A percentile compares a stretch with the other conserved stretches of the same genome.
These are phyloP conservation scores for Diversispora eburnea DNA, from an alignment of 192 early-diverging fungal species.

Conservation along the genomic window DNA sequence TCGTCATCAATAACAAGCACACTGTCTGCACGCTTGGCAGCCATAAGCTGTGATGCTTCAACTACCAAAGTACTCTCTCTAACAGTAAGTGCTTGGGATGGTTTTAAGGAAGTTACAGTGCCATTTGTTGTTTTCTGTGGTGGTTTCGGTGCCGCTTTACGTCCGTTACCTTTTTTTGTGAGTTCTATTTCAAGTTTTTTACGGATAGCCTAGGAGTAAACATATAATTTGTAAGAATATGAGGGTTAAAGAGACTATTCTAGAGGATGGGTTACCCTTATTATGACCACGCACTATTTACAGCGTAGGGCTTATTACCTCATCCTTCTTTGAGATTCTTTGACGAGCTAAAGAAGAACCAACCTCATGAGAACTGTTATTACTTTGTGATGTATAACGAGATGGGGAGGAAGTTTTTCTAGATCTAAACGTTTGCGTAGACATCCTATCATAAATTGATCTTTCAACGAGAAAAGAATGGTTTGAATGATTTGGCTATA, in stretches of 20 bases:
- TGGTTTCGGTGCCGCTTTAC: slow-evolving; percentile 8
- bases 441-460: neutral
- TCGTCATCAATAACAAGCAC: slow-evolving; percentile 93
- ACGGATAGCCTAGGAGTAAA: slow-evolving; percentile 48
- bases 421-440: neutral
- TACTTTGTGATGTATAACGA: slow-evolving; percentile 13
- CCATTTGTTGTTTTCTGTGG: slow-evolving; percentile 47
- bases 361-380: slow-evolving; percentile 33
- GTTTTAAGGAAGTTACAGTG: slow-evolving; percentile 87
- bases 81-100: slow-evolving; percentile 82
- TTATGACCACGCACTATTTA: neutral
- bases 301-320: slow-evolving; percentile 29
- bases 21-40: slow-evolving; percentile 93
- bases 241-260: neutral
- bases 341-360: slow-evolving; percentile 40
- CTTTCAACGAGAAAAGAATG: neutral
- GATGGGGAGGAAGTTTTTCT: slow-evolving; percentile 6
- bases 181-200: slow-evolving; percentile 73
- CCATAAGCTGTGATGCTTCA: slow-evolving; percentile 92
- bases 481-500: neutral
- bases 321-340: slow-evolving; percentile 44
- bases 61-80: slow-evolving; percentile 70
- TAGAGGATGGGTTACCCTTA: neutral
- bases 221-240: neutral
- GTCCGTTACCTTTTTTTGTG: slow-evolving; percentile 42